Base-by-base conservation (phyloP, 345 rosid genomes). In the Citrus sp. region DNA sequence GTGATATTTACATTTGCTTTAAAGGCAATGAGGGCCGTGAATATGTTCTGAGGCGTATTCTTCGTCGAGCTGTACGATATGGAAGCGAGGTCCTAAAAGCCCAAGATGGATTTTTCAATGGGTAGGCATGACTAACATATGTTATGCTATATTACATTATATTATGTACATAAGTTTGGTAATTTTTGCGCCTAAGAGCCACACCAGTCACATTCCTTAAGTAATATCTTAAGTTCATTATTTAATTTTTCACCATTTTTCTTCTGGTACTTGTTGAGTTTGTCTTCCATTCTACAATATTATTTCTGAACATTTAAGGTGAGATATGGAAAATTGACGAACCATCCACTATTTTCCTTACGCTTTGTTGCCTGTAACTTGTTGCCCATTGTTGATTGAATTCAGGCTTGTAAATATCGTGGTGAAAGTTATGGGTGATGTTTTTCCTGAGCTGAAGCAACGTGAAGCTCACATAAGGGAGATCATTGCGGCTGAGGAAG, bases 11-110 rank as follows among this genome's bases (percentile, higher is more conserved):
- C 32, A 0, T 75, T 80, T 81, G 61, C 32, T 75, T 16, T 75
- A 71, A 78, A 96, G 99, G 99, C 82, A 96, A 92, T 76, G 98
- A 94, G 78, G 99, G 98, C 12, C 98, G 97, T 78, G 99, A 96
- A 78, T 92, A 96, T 84, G 99, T 96, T 77, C 84, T 96, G 22
- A 87, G 99, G 82, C 95, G 99, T 67, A 94, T 96, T 81, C 98
- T 96, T 80, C 99, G 99, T 54, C 93, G 95, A 81, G 99, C 98
- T 69, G 98, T 96, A 75, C 92, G 98, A 63, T 96, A 92, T 78
- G 97, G 99, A 40, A 90, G 87, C 60, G 98, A 96, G 85, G 94
- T 92, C 78, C 85, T 96, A 13, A 92, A 92, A 83, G 98, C 98
- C 56, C 89, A 82, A 75, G 93, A 92, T 85, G 99, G 99, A 56